Evolutionary conservation across 2,329 filamentous ascomycete genomes (phyloP).

Genomic region (Sphaerulina musiva): DNA sequence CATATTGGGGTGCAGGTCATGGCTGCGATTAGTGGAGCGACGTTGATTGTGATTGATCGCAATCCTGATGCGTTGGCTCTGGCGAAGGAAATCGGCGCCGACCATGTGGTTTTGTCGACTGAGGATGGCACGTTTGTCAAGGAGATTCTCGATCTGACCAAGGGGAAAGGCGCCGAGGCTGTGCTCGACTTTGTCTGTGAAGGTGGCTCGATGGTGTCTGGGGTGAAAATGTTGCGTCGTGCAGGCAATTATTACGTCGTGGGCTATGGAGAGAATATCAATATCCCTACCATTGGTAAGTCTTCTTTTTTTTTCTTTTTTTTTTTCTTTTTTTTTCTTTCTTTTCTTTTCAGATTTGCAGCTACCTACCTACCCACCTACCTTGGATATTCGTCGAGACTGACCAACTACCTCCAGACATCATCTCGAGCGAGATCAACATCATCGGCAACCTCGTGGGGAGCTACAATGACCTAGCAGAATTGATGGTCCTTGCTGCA

Average conservation of each 20-base stretch:
- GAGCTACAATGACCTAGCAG: conserved; percentile 23
- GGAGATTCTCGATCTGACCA: conserved; percentile 22
- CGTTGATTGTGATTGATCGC: conserved; percentile 23
- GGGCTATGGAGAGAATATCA: conserved; percentile 13
- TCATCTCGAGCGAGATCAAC: conserved; percentile 27
- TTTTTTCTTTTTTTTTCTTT: no score
- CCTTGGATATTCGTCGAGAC: not conserved
- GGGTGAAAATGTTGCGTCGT: conserved; percentile 24
- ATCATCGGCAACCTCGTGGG: conserved; percentile 25
- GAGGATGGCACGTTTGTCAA: conserved; percentile 23
- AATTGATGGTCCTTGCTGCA: conserved; percentile 24
- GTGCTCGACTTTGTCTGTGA: conserved; percentile 27
- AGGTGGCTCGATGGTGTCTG: conserved; percentile 23
- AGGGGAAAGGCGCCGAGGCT: conserved; percentile 24
- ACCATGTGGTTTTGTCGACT: conserved; percentile 19
- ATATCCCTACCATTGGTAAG: conserved; percentile 8
- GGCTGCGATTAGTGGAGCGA: conserved; percentile 25
- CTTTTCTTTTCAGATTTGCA: no score
- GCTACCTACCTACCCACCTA: no score
- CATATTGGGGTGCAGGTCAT: conserved; percentile 23
- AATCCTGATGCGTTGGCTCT: conserved; percentile 23
- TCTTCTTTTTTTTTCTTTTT: not conserved
- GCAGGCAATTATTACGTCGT: conserved; percentile 28
- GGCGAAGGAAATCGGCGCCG: conserved; percentile 25
- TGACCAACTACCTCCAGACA: conserved; percentile 18